Conservation (phyloP, 2,329 filamentous ascomycete species). For the Curvularia sp. region DNA sequence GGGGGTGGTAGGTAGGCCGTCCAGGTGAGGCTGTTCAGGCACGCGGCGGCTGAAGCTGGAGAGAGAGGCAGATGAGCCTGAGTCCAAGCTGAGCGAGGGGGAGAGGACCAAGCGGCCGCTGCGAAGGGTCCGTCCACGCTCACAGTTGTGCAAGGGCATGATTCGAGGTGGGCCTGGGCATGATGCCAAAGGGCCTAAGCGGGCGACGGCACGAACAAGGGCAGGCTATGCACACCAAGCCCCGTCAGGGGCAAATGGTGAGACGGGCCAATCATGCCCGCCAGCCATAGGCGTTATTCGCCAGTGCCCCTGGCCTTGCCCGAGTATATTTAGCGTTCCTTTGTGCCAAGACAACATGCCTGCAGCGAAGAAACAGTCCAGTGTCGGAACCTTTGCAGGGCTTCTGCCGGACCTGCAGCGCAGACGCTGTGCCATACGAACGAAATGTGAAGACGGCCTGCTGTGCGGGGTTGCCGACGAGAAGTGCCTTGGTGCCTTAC, state of each 20-base stretch:
- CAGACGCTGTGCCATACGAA: slow-evolving; percentile 8
- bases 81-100: slow-evolving; percentile 27
- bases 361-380: slow-evolving; percentile 35
- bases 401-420: slow-evolving; percentile 15
- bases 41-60: slow-evolving; percentile 39
- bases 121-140: slow-evolving; percentile 28
- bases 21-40: slow-evolving; percentile 43
- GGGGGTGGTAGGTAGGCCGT: slow-evolving; percentile 10
- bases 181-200: slow-evolving; percentile 30
- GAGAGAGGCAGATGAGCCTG: slow-evolving; percentile 32
- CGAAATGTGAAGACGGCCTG: slow-evolving; percentile 7
- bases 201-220: slow-evolving; percentile 33
- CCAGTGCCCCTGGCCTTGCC: slow-evolving; percentile 25
- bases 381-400: slow-evolving; percentile 22
- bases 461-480: slow-evolving; percentile 17
- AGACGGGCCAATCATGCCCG: slow-evolving; percentile 28
- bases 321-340: slow-evolving; percentile 19
- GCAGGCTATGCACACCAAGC: slow-evolving; percentile 23
- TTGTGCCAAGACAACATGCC: slow-evolving; percentile 26
- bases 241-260: slow-evolving; percentile 32
- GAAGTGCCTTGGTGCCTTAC: background rate
- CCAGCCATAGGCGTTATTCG: slow-evolving; percentile 20
- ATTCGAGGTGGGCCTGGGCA: slow-evolving; percentile 24
- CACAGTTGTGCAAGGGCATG: slow-evolving; percentile 37
- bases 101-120: slow-evolving; percentile 31